Conservation (phyloP, 2,329 filamentous ascomycete species). For the Aspergillus quadricinctus region DNA sequence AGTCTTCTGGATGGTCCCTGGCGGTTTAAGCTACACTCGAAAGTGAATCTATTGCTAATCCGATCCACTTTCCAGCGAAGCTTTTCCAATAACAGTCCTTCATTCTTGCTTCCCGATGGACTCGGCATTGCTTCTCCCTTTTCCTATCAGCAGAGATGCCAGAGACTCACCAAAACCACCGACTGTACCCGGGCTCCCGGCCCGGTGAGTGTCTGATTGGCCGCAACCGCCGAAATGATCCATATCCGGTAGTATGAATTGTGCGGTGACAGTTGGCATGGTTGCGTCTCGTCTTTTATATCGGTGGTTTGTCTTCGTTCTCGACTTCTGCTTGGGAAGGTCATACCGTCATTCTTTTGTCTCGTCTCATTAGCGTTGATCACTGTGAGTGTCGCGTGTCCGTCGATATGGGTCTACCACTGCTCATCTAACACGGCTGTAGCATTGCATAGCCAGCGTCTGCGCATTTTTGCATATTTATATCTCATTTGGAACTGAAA, state of each 20-base stretch:
- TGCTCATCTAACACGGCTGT: neutral
- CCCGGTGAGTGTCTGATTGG: slow-evolving; percentile 14
- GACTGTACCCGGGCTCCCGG: slow-evolving; percentile 14
- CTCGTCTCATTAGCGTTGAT: neutral
- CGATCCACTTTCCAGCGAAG: neutral
- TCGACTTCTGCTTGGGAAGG: neutral
- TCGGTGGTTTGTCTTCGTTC: neutral
- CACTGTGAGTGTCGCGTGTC: neutral
- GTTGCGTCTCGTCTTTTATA: slow-evolving; percentile 1
- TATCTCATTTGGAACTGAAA: neutral
- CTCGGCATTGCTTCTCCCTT: slow-evolving; percentile 6
- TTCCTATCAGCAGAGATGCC: neutral
- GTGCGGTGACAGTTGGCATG: slow-evolving; percentile 2
- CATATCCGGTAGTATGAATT: slow-evolving; percentile 3
- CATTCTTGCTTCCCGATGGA: neutral
- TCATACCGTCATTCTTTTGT: neutral
- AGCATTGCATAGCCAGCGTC: neutral
- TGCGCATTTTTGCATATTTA: neutral
- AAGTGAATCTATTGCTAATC: neutral
- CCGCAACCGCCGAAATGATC: slow-evolving; percentile 8
- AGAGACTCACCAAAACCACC: slow-evolving; percentile 7
- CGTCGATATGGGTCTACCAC: neutral
- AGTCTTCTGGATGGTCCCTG: neutral
- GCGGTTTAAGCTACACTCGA: neutral
- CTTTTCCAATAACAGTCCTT: neutral